Evolutionary conservation across 2,329 filamentous ascomycete genomes (phyloP), one percentile per base, ranked within the genome.

Genomic region (Fusarium beomiforme): DNA sequence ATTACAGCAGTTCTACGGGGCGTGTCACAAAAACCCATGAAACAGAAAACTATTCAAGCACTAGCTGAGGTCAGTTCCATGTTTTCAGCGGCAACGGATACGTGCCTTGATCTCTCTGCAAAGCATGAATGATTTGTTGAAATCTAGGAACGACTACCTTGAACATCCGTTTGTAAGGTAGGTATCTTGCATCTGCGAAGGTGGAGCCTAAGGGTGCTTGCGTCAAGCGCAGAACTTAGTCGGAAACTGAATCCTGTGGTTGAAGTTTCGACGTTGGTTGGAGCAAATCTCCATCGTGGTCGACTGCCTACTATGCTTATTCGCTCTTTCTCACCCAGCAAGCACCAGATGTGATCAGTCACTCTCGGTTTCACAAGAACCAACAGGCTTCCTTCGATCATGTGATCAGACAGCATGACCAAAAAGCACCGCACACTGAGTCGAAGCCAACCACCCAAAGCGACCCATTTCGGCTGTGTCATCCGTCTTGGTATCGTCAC

Each of bases 361-460:
- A 70, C 58, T 51, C 66, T 66, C 29, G 50, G 54, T 49, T 63
- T 64, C 62, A 57, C 58, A 56, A 66, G 57, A 42, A 49, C 64
- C 58, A 68, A 62, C 64, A 70, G 51, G 55, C 41, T 33, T 55
- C 59, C 12, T 58, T 54, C 55, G 71, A 76, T 76, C 74, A 76
- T 75, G 73, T 76, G 74, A 76, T 76, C 71, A 68, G 24, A 31
- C 58, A 59, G 63, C 59, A 65, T 43, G 64, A 53, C 63, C 53
- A 46, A 66, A 59, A 53, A 47, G 34, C 24, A 47, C 53, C 23
- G 24, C 33, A 42, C 53, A 43, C 26, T 65, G 58, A 63, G 43
- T 41, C 33, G 31, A 65, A 59, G 43, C 62, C 65, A 55, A 65
- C 64, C 31, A 68, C 67, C 61, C 61, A 67, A 64, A 66, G 53